Evolutionary conservation across 2,329 filamentous ascomycete genomes (phyloP).

Genomic region (Alternaria longipes): DNA sequence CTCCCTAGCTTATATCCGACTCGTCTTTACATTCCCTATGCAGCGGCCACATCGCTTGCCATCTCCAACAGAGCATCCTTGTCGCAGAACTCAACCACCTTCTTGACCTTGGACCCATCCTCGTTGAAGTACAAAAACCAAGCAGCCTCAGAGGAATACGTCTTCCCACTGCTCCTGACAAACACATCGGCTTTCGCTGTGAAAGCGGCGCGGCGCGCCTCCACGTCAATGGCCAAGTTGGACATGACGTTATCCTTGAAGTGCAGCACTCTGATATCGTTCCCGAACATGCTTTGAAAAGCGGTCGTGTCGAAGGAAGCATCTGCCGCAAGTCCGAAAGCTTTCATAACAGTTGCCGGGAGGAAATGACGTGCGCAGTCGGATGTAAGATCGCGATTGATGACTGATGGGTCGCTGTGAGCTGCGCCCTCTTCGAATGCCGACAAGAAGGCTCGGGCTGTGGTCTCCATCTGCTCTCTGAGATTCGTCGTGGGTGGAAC

Average conservation of each 20-base stretch:
- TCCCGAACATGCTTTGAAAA: slow-evolving; percentile 6
- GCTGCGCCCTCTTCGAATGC: slow-evolving; percentile 9
- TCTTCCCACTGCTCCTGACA: slow-evolving; percentile 2
- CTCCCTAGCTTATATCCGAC: background rate
- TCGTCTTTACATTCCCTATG: background rate
- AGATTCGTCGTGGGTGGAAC: background rate
- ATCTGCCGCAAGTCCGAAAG: background rate
- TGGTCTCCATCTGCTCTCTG: slow-evolving; percentile 5
- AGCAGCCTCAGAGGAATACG: slow-evolving; percentile 6
- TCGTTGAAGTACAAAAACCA: slow-evolving; percentile 18
- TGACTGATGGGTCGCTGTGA: slow-evolving; percentile 7
- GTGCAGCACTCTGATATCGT: slow-evolving; percentile 9
- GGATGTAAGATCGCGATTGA: slow-evolving; percentile 14
- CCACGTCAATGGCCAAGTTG: slow-evolving; percentile 11
- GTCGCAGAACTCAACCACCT: slow-evolving; percentile 16
- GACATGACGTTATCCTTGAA: slow-evolving; percentile 13
- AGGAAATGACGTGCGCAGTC: slow-evolving; percentile 11
- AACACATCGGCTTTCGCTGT: slow-evolving; percentile 7
- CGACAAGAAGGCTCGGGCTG: slow-evolving; percentile 8
- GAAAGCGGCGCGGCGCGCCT: slow-evolving; percentile 6
- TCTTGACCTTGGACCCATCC: slow-evolving; percentile 9
- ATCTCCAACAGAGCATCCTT: slow-evolving; percentile 14
- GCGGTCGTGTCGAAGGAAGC: slow-evolving; percentile 1
- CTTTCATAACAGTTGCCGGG: slow-evolving; percentile 2
- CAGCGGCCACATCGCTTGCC: slow-evolving; percentile 2